Base-by-base conservation (phyloP, 1,284 basidiomycete genomes). In the Moesziomyces parantarcticus region DNA sequence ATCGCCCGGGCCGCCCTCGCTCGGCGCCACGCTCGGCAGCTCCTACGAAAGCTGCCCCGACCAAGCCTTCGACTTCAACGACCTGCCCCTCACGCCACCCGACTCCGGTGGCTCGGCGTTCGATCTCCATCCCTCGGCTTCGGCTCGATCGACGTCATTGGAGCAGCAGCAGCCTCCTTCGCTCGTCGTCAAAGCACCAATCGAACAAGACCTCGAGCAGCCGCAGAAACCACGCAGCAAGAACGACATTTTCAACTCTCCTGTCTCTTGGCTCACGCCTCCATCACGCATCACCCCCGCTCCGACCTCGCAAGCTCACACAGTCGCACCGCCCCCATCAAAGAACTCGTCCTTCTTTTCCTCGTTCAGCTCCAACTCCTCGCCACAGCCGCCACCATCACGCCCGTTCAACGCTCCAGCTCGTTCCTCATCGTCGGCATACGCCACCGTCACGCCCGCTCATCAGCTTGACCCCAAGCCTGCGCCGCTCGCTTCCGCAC, bases 231-330 rank as follows among this genome's bases (percentile, higher is more conserved):
- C 40, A 2, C 47, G 29, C 3, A 71, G 67, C 69, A 75, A 75
- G 59, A 77, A 79, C 23, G 77, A 77, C 50, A 79, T 79, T 57
- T 79, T 79, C 59, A 69, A 70, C 39, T 45, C 62, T 2, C 56
- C 70, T 5, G 56, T 57, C 36, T 32, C 69, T 18, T 62, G 62
- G 58, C 41, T 75, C 13, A 53, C 65, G 5, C 77, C 77, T n/a
- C 66, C 77, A 20, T 62, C 71, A 23, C 57, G 62, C 13, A 34
- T 68, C 8, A 20, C 39, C 3, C 18, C 53, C 3, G 21, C 57
- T 7, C 32, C 53, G 4, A 47, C 49, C 13, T 47, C 40, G 2
- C 45, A 43, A 9, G 1, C 25, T 32, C 20, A 46, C 16, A 39
- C 29, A 2, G 10, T 44, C 36, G 36, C 59, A 9, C 40, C 53